phyloP scores from a whole-genome alignment of 1,139 yeast species.

The Candida sp. region DNA sequence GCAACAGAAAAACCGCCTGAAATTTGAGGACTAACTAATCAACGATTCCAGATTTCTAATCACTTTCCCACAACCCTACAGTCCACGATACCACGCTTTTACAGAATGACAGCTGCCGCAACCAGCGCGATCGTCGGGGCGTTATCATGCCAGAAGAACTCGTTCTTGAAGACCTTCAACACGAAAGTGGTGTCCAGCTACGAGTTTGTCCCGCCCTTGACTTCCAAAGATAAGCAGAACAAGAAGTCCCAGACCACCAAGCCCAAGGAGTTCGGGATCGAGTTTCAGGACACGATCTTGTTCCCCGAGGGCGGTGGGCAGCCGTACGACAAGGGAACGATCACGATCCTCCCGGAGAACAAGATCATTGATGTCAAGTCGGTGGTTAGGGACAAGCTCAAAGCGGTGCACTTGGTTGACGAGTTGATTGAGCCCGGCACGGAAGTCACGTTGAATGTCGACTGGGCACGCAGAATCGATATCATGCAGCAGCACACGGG shows the following conservation, averaged over 20 bases:
- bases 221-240: constrained; percentile 41
- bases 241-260: constrained; percentile 25
- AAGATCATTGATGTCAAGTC: constrained; percentile 49
- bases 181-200: constrained; percentile 70
- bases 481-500: constrained; percentile 96
- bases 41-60: too few relatives aligned
- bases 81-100: too few relatives aligned
- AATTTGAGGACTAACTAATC: too few relatives aligned
- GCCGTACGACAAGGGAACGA: constrained; percentile 68
- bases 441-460: constrained; percentile 59
- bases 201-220: constrained; percentile 40
- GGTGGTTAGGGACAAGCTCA: constrained; percentile 68
- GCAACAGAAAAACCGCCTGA: too few relatives aligned
- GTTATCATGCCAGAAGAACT: constrained; percentile 79
- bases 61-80: too few relatives aligned
- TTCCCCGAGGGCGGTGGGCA: constrained; percentile 97
- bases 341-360: constrained; percentile 29
- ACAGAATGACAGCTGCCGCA: constrained; percentile 13
- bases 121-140: constrained; percentile 73
- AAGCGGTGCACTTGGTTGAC: constrained; percentile 68
- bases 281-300: constrained; percentile 74
- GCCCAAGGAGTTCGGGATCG: constrained; percentile 56
- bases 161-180: constrained; percentile 63
- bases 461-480: constrained; percentile 77
- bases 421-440: constrained; percentile 60